Evolutionary conservation across 225 moss, liverwort and hornwort species (phyloP), one percentile per base, ranked within the genome.

Genomic region (Straminergon stramineum): DNA sequence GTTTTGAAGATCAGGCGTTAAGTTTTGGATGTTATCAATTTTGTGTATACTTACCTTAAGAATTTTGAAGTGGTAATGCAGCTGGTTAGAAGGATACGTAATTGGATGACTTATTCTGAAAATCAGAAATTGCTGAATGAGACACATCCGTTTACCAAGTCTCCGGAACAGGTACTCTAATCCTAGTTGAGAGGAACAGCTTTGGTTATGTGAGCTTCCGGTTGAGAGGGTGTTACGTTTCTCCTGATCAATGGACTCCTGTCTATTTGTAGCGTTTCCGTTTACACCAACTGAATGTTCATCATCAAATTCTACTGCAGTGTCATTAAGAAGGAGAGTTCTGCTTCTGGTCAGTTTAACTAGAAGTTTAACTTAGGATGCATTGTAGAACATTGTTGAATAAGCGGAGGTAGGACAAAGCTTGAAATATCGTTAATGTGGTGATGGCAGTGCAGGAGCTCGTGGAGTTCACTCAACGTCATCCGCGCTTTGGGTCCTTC

Each of bases 381-480:
- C 43, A 61, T 84, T 31, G 43, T 73, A 83, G 26, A 73, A 73
- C 61, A 60, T 45, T 74, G 66, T 67, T 26, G 35, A 84, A n/a
- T 43, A 53, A 84, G 68, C n/a, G 37, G 82, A 85, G 81, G 20
- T 65, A 45, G 56, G 74, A 31, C 75, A 88, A 83, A 83, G 18
- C 64, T 91, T 93, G 91, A 89, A 87, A 60, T 82, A 85, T 52
- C 87, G 56, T 89, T 89, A 92, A 90, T 89, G 86, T 82, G 79
- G 82, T 91, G 88, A 88, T 81, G 91, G 90, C 85, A 90, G 89
- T 91, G 89, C 95, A 96, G 94, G 92, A 91, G 89, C 89, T 96
- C 82, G 96, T 94, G 86, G 91, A 90, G 22, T 45, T 82, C 43
- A 91, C 94, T 73, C 90, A 89, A 86, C 57, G 73, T 68, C 96